Evolutionary conservation across 495 filamentous ascomycete species (phyloP).

Genomic region (Podospora fimiseda): DNA sequence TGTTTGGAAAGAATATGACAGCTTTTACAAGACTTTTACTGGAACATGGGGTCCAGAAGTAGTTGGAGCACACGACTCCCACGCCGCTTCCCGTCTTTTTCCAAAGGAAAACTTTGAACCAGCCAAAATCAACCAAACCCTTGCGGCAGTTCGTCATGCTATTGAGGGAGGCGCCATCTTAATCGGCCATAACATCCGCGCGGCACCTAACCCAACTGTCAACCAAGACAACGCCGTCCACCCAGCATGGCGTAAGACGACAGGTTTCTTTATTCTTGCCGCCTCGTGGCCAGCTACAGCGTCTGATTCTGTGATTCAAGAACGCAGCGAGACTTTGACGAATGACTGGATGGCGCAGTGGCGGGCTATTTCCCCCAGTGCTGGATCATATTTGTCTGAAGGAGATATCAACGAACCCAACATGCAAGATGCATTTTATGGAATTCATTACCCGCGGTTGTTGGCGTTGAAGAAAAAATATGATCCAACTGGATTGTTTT

Average conservation of each 20-base stretch:
- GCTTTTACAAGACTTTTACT: slow-evolving; percentile 43
- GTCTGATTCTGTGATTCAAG: slow-evolving; percentile 32
- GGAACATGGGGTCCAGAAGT: slow-evolving; percentile 42
- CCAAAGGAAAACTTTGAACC: slow-evolving; percentile 42
- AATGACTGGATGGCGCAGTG: slow-evolving; percentile 41
- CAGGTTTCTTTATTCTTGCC: slow-evolving; percentile 41
- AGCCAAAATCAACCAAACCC: slow-evolving; percentile 35
- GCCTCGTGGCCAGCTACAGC: slow-evolving; percentile 33
- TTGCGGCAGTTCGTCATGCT: slow-evolving; percentile 40
- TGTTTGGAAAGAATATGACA: slow-evolving; percentile 44
- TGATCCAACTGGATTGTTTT: slow-evolving; percentile 52
- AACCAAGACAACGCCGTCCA: slow-evolving; percentile 39
- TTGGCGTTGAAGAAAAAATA: slow-evolving; percentile 45
- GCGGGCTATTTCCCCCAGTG: slow-evolving; percentile 35
- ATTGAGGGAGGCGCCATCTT: slow-evolving; percentile 37
- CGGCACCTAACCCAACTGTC: slow-evolving; percentile 28
- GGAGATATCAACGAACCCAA: slow-evolving; percentile 51
- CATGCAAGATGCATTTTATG: slow-evolving; percentile 55
- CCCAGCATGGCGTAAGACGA: slow-evolving; percentile 45
- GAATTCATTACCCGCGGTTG: slow-evolving; percentile 45
- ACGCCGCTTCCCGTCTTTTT: slow-evolving; percentile 46
- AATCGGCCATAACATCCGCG: slow-evolving; percentile 46
- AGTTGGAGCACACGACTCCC: slow-evolving; percentile 34
- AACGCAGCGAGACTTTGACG: slow-evolving; percentile 42
- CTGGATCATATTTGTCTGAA: slow-evolving; percentile 44